A percentile compares a stretch with the other conserved stretches of the same genome.
Conservation (phyloP, 2,329 filamentous ascomycete genomes). For the Aspergillus hortae region DNA sequence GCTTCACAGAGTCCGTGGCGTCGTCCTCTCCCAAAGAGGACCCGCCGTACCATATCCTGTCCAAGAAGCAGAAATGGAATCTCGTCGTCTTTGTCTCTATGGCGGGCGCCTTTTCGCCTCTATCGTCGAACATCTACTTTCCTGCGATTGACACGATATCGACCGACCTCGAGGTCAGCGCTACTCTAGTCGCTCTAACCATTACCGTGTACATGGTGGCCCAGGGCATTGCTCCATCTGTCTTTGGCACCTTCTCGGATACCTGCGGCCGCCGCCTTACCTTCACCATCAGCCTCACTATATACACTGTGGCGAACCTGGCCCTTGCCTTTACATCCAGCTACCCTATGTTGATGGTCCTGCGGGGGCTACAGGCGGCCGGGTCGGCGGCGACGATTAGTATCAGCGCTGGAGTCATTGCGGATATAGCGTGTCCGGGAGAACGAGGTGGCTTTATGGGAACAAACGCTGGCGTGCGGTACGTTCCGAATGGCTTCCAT, state of each 20-base stretch:
- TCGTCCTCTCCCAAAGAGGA: not conserved
- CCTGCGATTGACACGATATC: constrained; percentile 35
- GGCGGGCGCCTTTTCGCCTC: constrained; percentile 31
- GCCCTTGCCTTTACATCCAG: constrained; percentile 31
- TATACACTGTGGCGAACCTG: constrained; percentile 49
- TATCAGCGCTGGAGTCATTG: constrained; percentile 39
- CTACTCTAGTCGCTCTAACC: constrained; percentile 31
- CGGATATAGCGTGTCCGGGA: constrained; percentile 36
- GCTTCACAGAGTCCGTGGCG: not conserved
- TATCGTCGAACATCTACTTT: constrained; percentile 47
- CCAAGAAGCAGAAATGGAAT: constrained; percentile 31
- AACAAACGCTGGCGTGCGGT: not conserved
- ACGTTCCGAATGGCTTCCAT: not conserved
- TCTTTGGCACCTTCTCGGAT: constrained; percentile 51
- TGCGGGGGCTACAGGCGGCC: constrained; percentile 7
- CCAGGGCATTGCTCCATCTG: constrained; percentile 49
- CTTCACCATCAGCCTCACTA: constrained; percentile 45
- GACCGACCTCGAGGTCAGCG: constrained; percentile 23
- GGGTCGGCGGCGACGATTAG: constrained; percentile 6
- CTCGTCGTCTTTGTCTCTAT: constrained; percentile 31
- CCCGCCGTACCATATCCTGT: constrained; percentile 32
- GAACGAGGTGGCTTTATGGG: constrained; percentile 41
- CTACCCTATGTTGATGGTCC: constrained; percentile 9
- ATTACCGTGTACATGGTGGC: constrained; percentile 48
- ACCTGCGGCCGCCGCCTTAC: constrained; percentile 44